Evolutionary conservation across 2,329 filamentous ascomycete genomes (phyloP).

Genomic region (Exophiala sp.): DNA sequence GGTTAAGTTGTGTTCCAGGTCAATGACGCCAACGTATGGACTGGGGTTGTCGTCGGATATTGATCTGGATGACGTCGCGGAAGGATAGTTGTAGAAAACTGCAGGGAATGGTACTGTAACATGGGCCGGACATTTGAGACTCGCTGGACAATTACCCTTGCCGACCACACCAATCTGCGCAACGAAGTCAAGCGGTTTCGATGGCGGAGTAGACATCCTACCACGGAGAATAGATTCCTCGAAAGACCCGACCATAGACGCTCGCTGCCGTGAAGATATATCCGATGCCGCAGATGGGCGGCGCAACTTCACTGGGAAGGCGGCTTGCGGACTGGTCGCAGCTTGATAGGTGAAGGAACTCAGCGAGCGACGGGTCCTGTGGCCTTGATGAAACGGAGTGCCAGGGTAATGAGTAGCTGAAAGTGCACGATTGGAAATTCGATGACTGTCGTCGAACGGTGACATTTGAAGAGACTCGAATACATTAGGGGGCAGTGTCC

Average conservation of each 20-base stretch:
- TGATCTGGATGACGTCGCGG: constrained; percentile 56
- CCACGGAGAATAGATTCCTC: constrained; percentile 94
- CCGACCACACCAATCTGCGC: constrained; percentile 93
- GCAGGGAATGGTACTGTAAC: constrained; percentile 87
- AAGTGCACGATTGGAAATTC: constrained; percentile 40
- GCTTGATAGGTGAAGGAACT: constrained; percentile 52
- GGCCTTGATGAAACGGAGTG: constrained; percentile 38
- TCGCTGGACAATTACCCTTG: constrained; percentile 79
- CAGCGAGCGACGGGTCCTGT: constrained; percentile 70
- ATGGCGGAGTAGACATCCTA: constrained; percentile 93
- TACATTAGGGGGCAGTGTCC: constrained; percentile 63
- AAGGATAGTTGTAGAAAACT: constrained; percentile 90
- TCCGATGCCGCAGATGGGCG: constrained; percentile 71
- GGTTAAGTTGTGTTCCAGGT: constrained; percentile 74
- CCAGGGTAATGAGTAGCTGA: constrained; percentile 53
- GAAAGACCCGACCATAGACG: constrained; percentile 95
- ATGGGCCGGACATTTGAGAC: constrained; percentile 78
- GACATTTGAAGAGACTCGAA: constrained; percentile 46
- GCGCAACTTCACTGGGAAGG: constrained; percentile 47
- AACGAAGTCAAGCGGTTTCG: constrained; percentile 83
- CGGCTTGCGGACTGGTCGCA: constrained; percentile 46
- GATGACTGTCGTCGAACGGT: constrained; percentile 33
- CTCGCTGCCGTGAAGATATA: constrained; percentile 71
- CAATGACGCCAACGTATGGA: constrained; percentile 89
- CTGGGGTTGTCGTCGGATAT: constrained; percentile 79